Base-by-base conservation (phyloP, 176 grass and related monocot genomes). In the Zoysia pacifica region DNA sequence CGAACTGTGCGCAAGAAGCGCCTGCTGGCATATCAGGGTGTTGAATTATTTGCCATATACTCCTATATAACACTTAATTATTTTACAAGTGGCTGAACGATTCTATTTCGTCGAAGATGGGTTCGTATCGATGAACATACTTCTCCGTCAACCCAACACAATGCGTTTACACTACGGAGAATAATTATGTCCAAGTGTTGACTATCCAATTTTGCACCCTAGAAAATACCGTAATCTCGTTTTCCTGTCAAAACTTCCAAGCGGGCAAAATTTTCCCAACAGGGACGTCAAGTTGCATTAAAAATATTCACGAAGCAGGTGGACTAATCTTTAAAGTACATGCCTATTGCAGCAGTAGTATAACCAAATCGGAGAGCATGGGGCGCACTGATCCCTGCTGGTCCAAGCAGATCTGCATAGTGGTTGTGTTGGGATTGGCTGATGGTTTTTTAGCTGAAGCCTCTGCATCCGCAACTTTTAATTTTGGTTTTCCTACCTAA, bases 11-110 rank as follows among this genome's bases (percentile, higher is more conserved):
- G 11, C 2, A 2, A n/a, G 2, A 19, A 64, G 76, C 28, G 28
- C 28, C 28, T 28, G 72, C 82, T 85, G 77, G 66, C 82, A 10
- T 81, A 89, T 89, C 82, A 9, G 44, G 43, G n/a, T 44, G 66
- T 65, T 72, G 58, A 66, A 67, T 71, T 65, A 45, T 89, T 70
- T 84, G 44, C 0, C 10, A 50, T 46, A 28, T 28, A 28, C 28
- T 28, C 28, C 28, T 28, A 28, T 28, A 37, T 10, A 73, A 62
- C 67, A 9, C 9, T 73, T 18, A 8, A 55, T 36, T 66, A 50
- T 7, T 52, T 58, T 44, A 39, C 37, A 49, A 63, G 77, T 60
- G 56, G 72, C 5, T 0, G 14, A 19, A 69, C 18, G 52, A 49
- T 44, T 18, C 5, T 58, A 0, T 9, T 44, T 40, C 52, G 28